phyloP scores from a whole-genome alignment of 2,329 filamentous ascomycete species.

The Aureobasidium zeae region DNA sequence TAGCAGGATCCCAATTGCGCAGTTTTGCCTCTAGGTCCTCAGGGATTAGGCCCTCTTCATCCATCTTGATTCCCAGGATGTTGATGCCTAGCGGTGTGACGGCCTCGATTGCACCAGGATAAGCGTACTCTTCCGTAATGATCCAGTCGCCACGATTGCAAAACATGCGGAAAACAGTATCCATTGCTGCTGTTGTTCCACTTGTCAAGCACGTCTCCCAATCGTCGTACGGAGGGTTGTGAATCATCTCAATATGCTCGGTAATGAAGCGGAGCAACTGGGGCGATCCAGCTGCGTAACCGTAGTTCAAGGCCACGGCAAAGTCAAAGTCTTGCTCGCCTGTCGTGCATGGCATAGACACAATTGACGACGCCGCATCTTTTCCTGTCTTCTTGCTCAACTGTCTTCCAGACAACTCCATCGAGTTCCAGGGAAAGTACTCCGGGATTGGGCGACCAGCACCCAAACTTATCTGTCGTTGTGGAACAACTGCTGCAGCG shows the following conservation, averaged over 20 bases:
- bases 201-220: conserved; percentile 26
- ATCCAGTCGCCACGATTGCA: conserved; percentile 23
- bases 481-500: not conserved
- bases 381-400: too few species aligned
- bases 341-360: conserved; percentile 1
- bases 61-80: conserved; percentile 24
- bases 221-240: conserved; percentile 26
- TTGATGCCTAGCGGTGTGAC: conserved; percentile 23
- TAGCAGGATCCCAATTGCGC: conserved; percentile 21
- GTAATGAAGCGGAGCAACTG: conserved; percentile 24
- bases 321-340: conserved; percentile 19
- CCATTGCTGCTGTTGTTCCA: conserved; percentile 27
- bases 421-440: conserved; percentile 17
- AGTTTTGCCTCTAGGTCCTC: conserved; percentile 22
- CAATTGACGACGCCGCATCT: not conserved
- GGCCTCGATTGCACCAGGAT: conserved; percentile 23
- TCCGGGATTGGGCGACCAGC: conserved; percentile 16
- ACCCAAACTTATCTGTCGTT: conserved; percentile 11
- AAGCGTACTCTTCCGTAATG: conserved; percentile 24
- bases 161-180: conserved; percentile 26
- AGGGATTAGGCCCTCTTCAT: conserved; percentile 24
- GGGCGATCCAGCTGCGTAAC: conserved; percentile 22
- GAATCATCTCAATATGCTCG: conserved; percentile 25
- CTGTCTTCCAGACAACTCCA: conserved; percentile 9
- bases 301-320: conserved; percentile 24